phyloP scores from a whole-genome alignment of 805 yeast genomes.

The Cyberlindnera xishuangbannaensis region DNA sequence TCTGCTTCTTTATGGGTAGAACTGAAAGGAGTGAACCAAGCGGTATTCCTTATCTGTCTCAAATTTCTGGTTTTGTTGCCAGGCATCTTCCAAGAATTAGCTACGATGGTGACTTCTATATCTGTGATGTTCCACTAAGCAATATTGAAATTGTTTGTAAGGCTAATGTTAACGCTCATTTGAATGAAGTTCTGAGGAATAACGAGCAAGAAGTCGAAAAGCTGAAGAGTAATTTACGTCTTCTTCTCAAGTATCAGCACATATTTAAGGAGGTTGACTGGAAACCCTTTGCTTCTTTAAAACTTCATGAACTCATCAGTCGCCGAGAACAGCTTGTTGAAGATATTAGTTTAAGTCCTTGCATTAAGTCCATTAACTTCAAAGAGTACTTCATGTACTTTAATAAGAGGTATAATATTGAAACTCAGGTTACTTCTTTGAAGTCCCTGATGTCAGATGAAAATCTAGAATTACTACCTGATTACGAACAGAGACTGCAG shows the following conservation, averaged over 20 bases:
- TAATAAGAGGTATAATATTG: slow-evolving; percentile 39
- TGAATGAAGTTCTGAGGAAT: slow-evolving; percentile 10
- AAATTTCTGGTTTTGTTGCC: slow-evolving; percentile 23
- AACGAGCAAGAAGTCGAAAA: slow-evolving; percentile 29
- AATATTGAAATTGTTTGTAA: slow-evolving; percentile 40
- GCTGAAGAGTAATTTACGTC: slow-evolving; percentile 31
- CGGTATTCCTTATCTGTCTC: slow-evolving; percentile 31
- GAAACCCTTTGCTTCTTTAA: slow-evolving; percentile 29
- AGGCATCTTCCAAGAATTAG: slow-evolving; percentile 20
- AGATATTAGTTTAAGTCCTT: slow-evolving; percentile 25
- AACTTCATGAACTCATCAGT: slow-evolving; percentile 31
- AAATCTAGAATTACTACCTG: slow-evolving; percentile 84
- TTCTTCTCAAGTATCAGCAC: slow-evolving; percentile 33
- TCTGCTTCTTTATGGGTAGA: slow-evolving; percentile 41
- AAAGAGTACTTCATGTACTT: slow-evolving; percentile 38
- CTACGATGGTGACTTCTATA: slow-evolving; percentile 29
- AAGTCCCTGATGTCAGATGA: slow-evolving; percentile 73
- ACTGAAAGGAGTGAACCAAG: slow-evolving; percentile 26
- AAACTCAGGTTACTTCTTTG: slow-evolving; percentile 46
- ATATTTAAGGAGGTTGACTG: slow-evolving; percentile 42
- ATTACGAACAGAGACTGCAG: slow-evolving; percentile 81
- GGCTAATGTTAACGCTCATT: slow-evolving; percentile 20
- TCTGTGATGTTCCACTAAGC: slow-evolving; percentile 34
- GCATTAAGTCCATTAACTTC: slow-evolving; percentile 38
- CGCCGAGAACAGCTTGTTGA: slow-evolving; percentile 32